A percentile compares a stretch with the other conserved stretches of the same genome.
These are phyloP conservation scores for Pichia californica DNA, from an alignment of 805 yeast genomes.

Conservation along the genomic window DNA sequence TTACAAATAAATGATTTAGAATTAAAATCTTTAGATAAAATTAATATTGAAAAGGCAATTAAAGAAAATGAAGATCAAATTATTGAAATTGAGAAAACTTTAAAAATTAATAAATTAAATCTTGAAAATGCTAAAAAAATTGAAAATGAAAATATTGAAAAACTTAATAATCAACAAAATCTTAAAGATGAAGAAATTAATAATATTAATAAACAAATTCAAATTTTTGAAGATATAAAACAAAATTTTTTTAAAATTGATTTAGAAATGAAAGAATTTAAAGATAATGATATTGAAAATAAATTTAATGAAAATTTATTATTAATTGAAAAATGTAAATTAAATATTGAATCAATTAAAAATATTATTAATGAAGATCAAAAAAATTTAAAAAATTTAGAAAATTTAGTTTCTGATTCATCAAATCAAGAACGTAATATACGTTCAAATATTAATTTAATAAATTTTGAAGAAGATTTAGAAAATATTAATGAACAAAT, in stretches of 20 bases:
- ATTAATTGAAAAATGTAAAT: slow-evolving; percentile 1
- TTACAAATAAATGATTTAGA: slow-evolving; percentile 49
- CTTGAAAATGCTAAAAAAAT: background rate
- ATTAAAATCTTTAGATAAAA: slow-evolving; percentile 41
- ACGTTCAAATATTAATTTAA: slow-evolving; percentile 35
- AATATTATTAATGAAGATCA: slow-evolving; percentile 31
- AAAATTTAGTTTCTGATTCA: slow-evolving; percentile 46
- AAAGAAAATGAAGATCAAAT: slow-evolving; percentile 28
- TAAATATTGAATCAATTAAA: slow-evolving; percentile 45
- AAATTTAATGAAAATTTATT: slow-evolving; percentile 22
- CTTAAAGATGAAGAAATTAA: slow-evolving; percentile 1
- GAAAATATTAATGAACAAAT: slow-evolving; percentile 20
- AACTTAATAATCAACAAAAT: background rate
- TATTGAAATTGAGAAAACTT: slow-evolving; percentile 4
- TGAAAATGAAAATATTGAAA: background rate
- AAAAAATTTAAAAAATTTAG: slow-evolving; percentile 62
- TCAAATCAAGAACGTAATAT: slow-evolving; percentile 56
- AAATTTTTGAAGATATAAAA: slow-evolving; percentile 38
- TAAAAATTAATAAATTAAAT: slow-evolving; percentile 2
- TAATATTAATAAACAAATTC: slow-evolving; percentile 8
- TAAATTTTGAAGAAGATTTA: slow-evolving; percentile 39
- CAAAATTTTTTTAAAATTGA: slow-evolving; percentile 35
- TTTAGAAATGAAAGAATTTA: slow-evolving; percentile 36
- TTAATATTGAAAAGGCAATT: slow-evolving; percentile 34
- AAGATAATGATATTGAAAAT: slow-evolving; percentile 14